These are phyloP conservation scores for Nectriaceae sp. DNA, from an alignment of 2,329 filamentous ascomycete genomes.

Conservation along the genomic window DNA sequence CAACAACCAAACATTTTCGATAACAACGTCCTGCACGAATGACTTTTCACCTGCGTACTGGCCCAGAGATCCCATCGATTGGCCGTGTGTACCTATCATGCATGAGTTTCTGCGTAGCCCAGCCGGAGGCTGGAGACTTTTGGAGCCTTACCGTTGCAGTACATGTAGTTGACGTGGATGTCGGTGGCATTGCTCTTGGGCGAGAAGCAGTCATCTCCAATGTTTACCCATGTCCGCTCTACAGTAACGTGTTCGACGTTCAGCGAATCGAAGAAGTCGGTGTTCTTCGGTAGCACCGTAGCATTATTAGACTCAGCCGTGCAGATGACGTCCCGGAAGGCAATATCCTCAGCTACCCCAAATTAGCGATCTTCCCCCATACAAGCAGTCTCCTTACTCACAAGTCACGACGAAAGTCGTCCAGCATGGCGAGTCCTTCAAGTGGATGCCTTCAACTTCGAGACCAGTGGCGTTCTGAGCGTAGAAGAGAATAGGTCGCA, in stretches of 20 bases:
- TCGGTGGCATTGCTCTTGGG: constrained; percentile 27
- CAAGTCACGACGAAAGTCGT: constrained; percentile 27
- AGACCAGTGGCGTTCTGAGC: constrained; percentile 25
- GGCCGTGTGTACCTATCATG: constrained; percentile 16
- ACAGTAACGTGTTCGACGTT: constrained; percentile 22
- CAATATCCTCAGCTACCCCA: constrained; percentile 20
- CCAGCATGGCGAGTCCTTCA: constrained; percentile 29
- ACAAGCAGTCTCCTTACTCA: not conserved
- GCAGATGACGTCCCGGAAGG: constrained; percentile 25
- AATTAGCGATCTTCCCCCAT: constrained; percentile 2
- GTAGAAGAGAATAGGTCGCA: constrained; percentile 27
- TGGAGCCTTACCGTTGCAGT: constrained; percentile 21
- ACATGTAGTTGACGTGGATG: constrained; percentile 24
- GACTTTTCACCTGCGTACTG: constrained; percentile 26
- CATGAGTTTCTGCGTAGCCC: not conserved
- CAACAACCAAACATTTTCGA: constrained; percentile 29
- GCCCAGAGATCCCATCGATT: constrained; percentile 26
- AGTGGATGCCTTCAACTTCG: constrained; percentile 24
- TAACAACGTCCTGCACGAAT: constrained; percentile 24
- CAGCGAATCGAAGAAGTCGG: constrained; percentile 26
- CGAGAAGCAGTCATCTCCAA: constrained; percentile 28
- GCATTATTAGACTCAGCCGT: constrained; percentile 25
- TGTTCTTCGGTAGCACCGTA: constrained; percentile 25
- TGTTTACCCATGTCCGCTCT: constrained; percentile 25
- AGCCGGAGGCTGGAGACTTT: fast-evolving